Conservation (phyloP, 2,329 filamentous ascomycete genomes). For the Fusarium vanettenii region DNA sequence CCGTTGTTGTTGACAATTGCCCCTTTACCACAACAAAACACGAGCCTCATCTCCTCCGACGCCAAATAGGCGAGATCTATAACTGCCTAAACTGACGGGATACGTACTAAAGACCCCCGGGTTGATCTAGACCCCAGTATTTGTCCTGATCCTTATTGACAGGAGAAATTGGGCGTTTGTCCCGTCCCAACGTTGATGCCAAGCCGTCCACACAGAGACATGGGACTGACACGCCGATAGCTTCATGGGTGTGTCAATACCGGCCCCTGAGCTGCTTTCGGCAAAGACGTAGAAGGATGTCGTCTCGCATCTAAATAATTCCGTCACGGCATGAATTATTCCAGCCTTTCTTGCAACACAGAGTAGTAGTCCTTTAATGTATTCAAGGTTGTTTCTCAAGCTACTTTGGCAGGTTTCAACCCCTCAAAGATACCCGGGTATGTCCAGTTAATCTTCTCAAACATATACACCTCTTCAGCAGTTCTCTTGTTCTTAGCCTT, state of each 20-base stretch:
- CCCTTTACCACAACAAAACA: neutral
- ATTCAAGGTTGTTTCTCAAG: neutral
- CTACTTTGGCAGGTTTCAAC: neutral
- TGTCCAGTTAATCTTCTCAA: neutral
- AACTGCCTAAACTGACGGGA: neutral
- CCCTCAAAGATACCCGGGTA: neutral
- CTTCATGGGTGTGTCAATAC: neutral
- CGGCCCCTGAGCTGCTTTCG: slow-evolving; percentile 2
- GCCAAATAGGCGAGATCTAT: neutral
- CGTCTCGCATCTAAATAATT: neutral
- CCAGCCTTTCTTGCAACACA: neutral
- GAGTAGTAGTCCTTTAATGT: neutral
- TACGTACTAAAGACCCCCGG: neutral
- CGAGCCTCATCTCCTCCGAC: neutral
- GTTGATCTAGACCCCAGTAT: neutral
- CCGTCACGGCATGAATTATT: neutral
- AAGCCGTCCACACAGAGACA: neutral
- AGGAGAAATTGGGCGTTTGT: neutral
- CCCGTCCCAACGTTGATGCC: neutral
- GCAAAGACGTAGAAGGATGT: neutral
- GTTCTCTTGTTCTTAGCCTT: neutral
- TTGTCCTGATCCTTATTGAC: neutral
- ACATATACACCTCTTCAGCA: neutral
- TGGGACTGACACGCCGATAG: slow-evolving; percentile 8
- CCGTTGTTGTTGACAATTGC: neutral